Base-by-base conservation (phyloP, 1,284 basidiomycete genomes). In the Fereydounia khargensis region DNA sequence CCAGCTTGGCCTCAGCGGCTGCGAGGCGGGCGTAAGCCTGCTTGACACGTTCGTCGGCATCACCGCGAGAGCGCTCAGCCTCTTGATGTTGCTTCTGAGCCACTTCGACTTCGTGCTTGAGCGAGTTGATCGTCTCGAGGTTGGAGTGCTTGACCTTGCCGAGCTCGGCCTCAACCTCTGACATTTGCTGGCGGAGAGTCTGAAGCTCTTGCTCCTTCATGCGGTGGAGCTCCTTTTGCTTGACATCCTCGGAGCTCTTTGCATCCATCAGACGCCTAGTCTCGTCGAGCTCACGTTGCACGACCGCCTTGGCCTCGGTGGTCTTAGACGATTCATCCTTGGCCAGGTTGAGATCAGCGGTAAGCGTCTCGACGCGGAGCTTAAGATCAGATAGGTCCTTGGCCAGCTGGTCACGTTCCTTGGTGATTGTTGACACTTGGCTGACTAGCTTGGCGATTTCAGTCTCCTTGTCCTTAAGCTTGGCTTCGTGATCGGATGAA, bases 211-310 rank as follows among this genome's bases (percentile, higher is more conserved):
- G 82, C 62, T 94, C 91, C 70, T 86, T 88, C 77, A 87, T 88
- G 75, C 86, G 86, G 76, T 91, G 89, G 2, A 85, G 87, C 73
- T 95, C 89, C 38, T 82, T 83, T 19, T 88, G 84, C 46, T 86
- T 86, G 24, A 83, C 86, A 68, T 91, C 91, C 72, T 95, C 91
- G 17, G 85, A 86, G 1, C 85, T 83, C 77, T 91, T 94, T 5
- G 88, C 86, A 42, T 86, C 85, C 80, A 95, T 84, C 16, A 89
- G 77, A 17, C 82, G 79, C 6, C 91, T 50, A 0, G 68, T 71
- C 42, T 89, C 88, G 68, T 96, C 92, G 11, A 95, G 80, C 75
- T 95, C 90, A 35, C 80, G 82, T 68, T 91, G 85, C 13, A 94
- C 78, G 61, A 85, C 86, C 33, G 79, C 77, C 27, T 84, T 82